These are phyloP conservation scores for Nitzschia putrida DNA, from an alignment of 108 stramenopile species.

Conservation along the genomic window DNA sequence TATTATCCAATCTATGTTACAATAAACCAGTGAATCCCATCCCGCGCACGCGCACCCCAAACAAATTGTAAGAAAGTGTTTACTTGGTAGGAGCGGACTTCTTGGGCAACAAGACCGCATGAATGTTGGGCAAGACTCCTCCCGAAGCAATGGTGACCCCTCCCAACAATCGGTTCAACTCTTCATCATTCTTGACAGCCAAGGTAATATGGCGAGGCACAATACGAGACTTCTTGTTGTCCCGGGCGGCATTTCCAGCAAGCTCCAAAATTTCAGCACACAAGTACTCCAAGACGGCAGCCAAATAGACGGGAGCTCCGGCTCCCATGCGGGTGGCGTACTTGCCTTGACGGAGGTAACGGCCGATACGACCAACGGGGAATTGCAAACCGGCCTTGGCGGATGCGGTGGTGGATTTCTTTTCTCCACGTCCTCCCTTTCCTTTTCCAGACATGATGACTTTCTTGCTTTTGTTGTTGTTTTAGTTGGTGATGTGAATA, in stretches of 20 bases:
- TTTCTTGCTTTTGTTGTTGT: neutral
- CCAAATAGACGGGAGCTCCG: slow-evolving; percentile 93
- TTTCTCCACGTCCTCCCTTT: slow-evolving; percentile 81
- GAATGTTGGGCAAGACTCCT: slow-evolving; percentile 98
- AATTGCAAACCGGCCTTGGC: slow-evolving; percentile 96
- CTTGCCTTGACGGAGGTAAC: slow-evolving; percentile 92
- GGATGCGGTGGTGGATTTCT: slow-evolving; percentile 80
- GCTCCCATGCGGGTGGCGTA: slow-evolving; percentile 92
- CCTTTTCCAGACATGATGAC: slow-evolving; percentile 43
- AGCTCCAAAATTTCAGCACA: slow-evolving; percentile 93
- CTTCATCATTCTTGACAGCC: slow-evolving; percentile 94
- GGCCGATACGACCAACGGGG: slow-evolving; percentile 93
- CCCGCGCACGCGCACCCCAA: too few relatives aligned
- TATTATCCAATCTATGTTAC: too few relatives aligned
- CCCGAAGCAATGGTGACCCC: slow-evolving; percentile 93
- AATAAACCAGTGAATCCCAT: too few relatives aligned
- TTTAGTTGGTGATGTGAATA: neutral
- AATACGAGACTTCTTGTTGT: slow-evolving; percentile 95
- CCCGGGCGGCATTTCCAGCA: slow-evolving; percentile 93
- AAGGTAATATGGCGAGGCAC: slow-evolving; percentile 93
- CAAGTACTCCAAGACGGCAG: slow-evolving; percentile 94
- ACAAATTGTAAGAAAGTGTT: too few relatives aligned
- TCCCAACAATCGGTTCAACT: slow-evolving; percentile 92
- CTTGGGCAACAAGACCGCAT: slow-evolving; percentile 92
- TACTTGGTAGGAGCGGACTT: slow-evolving; percentile 59